Base-by-base conservation (phyloP, 129 eudicot species). In the Flaveria bidentis region DNA sequence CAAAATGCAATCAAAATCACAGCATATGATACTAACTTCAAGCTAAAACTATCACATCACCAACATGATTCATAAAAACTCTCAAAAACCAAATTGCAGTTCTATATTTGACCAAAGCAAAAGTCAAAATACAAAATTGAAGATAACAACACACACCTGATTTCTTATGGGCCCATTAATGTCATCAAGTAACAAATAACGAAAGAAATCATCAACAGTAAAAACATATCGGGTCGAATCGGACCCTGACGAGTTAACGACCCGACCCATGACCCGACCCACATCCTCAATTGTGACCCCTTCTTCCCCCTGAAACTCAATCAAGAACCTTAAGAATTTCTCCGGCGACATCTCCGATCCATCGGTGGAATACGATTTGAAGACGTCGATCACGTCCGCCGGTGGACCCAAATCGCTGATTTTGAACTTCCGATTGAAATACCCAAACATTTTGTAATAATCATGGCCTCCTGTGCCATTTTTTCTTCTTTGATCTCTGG, bases 401-500 rank as follows among this genome's bases (percentile, higher is more conserved):
- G 96, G 96, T 28, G 99, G 92, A 14, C 82, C 90, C 73, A 71
- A 5, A 25, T 91, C 99, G 47, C 72, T 87, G 81, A 87, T 85
- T 75, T 91, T 91, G 73, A 91, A 91, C 86, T 89, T 95, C 68
- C 99, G 85, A 25, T 82, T 95, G 36, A 95, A 91, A 74, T 61
- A 80, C 25, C 96, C 91, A 33, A 95, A 91, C 96, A 95, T 91
- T 83, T 84, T 95, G 96, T 95, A 95, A 71, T 84, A 86, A 79
- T 84, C 84, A 80, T 93, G 84, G 62, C 86, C 84, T 89, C 86
- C 86, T 53, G 63, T 79, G 69, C 18, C 84, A 33, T 67, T 74
- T 80, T 80, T 80, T 33, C 71, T 36, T 53, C 79, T 78, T 68
- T 74, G 79, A 56, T 80, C 84, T 44, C 58, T 80, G 42, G 30